phyloP scores from a whole-genome alignment of 257 asterid species.

The Nyctanthes arbortristis region DNA sequence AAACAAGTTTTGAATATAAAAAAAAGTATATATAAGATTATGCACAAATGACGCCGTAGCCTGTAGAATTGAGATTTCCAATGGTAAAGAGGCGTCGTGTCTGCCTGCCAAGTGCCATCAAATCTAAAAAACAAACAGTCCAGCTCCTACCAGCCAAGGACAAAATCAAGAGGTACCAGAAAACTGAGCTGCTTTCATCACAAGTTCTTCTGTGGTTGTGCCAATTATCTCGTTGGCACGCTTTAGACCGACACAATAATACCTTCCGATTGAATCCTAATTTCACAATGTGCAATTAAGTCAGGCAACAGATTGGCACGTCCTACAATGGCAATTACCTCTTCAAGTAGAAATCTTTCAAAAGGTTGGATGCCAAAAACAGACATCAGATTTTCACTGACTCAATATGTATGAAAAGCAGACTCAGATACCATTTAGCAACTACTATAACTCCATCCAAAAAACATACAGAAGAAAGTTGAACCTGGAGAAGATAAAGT shows the following conservation, averaged over 20 bases:
- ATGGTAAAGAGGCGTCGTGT: too few species aligned
- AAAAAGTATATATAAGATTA: too few species aligned
- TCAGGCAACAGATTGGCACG: not conserved
- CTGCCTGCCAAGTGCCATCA: too few species aligned
- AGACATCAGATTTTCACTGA: not conserved
- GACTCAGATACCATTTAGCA: not conserved
- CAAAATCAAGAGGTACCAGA: constrained; percentile 41
- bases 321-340: too few species aligned
- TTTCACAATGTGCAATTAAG: constrained; percentile 19
- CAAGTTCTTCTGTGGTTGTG: constrained; percentile 91
- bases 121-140: too few species aligned
- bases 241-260: constrained; percentile 80
- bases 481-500: constrained; percentile 14
- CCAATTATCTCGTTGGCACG: constrained; percentile 98
- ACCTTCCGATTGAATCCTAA: constrained; percentile 83
- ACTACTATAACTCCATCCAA: not conserved
- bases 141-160: too few species aligned
- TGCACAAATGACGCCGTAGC: too few species aligned
- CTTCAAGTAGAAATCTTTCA: too few species aligned
- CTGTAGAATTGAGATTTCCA: too few species aligned
- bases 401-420: not conserved
- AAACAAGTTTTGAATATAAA: too few species aligned
- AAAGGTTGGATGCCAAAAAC: not conserved
- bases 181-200: constrained; percentile 79
- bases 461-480: not conserved